Base-by-base conservation (phyloP, 2,329 filamentous ascomycete genomes). In the Colletotrichum kahawae region DNA sequence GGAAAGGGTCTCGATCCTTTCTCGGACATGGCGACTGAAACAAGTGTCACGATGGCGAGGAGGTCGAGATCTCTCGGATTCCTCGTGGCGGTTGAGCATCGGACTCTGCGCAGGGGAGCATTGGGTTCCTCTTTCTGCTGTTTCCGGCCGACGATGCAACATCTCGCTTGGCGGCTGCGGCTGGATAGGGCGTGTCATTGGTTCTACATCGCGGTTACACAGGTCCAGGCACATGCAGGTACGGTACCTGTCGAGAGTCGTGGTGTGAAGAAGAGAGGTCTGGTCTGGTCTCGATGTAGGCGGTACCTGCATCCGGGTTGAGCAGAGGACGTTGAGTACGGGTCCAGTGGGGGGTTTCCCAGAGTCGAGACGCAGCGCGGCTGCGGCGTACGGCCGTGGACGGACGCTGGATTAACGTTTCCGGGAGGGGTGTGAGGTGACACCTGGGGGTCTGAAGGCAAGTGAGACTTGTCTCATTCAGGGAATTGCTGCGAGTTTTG, bases 271-370 rank as follows among this genome's bases (percentile, higher is more conserved):
- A 48, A 27, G 38, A 24, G 38, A 36, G 51, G 36, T 62, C 31
- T 33, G 18, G 57, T n/a, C 16, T 62, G 33, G 33, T 36, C 33
- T 63, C n/a, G 59, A 38, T 63, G 65, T 64, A 70, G 29, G 43
- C 16, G n/a, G 68, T 72, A 67, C 68, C 72, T 75, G 72, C 68
- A 72, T 75, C 62, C 72, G n/a, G 71, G n/a, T 54, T 38, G 63
- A 27, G 29, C 6, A 62, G 21, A 38, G 18, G 33, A 71, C 72
- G 72, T 75, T 75, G 69, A 57, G 34, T 7, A 63, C 56, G 62
- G 56, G 56, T 31, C 54, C 34, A 13, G 38, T 43, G 33, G 72
- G 54, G 62, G 6, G 18, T 27, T 31, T 18, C 24, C 27, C 24
- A 56, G 24, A 24, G 72, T 57, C 62, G 72, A 71, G 72, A 75